A percentile compares a stretch with the other conserved stretches of the same genome.
Conservation (phyloP, 1,284 basidiomycete species). For the Cerioporus squamosus region DNA sequence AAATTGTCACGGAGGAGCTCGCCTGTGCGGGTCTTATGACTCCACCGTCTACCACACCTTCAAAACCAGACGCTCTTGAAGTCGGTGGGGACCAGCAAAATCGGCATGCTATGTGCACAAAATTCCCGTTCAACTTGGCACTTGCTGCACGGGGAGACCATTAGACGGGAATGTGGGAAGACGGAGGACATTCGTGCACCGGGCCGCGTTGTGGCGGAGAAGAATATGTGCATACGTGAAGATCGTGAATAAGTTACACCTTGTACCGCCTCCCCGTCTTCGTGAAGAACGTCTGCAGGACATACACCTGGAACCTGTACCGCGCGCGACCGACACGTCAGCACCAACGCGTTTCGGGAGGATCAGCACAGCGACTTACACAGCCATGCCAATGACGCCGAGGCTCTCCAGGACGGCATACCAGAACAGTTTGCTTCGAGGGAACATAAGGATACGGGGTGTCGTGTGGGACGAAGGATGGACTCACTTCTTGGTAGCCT, state of each 20-base stretch:
- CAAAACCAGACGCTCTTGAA: no score
- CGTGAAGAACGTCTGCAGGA: slow-evolving; percentile 93
- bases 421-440: slow-evolving; percentile 83
- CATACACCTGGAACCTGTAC: slow-evolving; percentile 83
- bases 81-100: no score
- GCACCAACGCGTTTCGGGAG: slow-evolving; percentile 9
- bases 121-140: no score
- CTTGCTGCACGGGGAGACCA: no score
- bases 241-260: slow-evolving; percentile 52
- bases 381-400: slow-evolving; percentile 81
- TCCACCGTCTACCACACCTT: no score
- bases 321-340: neutral
- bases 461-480: slow-evolving; percentile 21
- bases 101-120: no score
- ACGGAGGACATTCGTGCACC: no score
- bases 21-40: no score
- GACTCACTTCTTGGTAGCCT: slow-evolving; percentile 73
- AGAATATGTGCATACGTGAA: slow-evolving; percentile 13
- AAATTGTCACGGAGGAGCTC: no score
- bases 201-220: no score
- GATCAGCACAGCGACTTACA: slow-evolving; percentile 50
- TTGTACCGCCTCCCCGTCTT: slow-evolving; percentile 85
- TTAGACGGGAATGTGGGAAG: no score
- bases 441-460: slow-evolving; percentile 30
- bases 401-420: slow-evolving; percentile 82